A percentile compares a stretch with the other conserved stretches of the same genome.
Conservation (phyloP, 495 filamentous ascomycete genomes). For the Aspergillus sparsus region DNA sequence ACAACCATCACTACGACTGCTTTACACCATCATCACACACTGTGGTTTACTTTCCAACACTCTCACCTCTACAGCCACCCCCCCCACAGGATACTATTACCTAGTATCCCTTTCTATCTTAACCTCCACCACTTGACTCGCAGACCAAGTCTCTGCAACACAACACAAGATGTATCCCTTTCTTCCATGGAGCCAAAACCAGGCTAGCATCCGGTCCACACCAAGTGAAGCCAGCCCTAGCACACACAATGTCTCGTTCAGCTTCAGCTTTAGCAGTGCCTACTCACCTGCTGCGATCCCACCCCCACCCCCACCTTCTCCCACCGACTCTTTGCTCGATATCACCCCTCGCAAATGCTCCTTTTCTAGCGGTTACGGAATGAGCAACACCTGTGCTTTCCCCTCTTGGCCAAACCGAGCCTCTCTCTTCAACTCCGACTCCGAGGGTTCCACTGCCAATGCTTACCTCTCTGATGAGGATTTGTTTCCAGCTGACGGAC, state of each 20-base stretch:
- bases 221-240: constrained; percentile 31
- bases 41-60: background rate
- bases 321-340: constrained; percentile 43
- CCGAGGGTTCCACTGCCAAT: constrained; percentile 36
- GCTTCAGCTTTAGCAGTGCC: constrained; percentile 43
- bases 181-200: constrained; percentile 29
- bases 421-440: constrained; percentile 43
- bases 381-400: constrained; percentile 53
- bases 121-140: background rate
- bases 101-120: constrained; percentile 1
- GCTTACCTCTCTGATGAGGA: constrained; percentile 56
- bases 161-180: constrained; percentile 24
- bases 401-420: constrained; percentile 56
- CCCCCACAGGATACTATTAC: background rate
- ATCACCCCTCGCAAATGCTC: constrained; percentile 51
- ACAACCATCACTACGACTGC: background rate
- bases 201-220: constrained; percentile 26
- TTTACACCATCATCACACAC: background rate
- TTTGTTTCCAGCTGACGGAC: constrained; percentile 43
- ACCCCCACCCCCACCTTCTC: constrained; percentile 44
- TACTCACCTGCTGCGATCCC: constrained; percentile 40
- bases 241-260: constrained; percentile 39
- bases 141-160: constrained; percentile 1
- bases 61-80: background rate
- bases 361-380: constrained; percentile 44